These are phyloP conservation scores for Omphalotus olearius DNA, from an alignment of 1,284 basidiomycete species.

Conservation along the genomic window DNA sequence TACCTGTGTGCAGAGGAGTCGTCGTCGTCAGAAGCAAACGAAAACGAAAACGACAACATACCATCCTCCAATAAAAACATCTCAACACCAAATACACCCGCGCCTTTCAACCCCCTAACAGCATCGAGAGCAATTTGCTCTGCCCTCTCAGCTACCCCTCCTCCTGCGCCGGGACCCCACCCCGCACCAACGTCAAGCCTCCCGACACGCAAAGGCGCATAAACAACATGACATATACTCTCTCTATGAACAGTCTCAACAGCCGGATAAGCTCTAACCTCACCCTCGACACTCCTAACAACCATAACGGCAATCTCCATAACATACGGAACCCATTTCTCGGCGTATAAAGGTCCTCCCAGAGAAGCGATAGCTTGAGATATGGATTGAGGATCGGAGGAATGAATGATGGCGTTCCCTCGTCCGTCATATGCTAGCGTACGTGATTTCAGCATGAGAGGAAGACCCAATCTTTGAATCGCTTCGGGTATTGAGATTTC, in stretches of 20 bases:
- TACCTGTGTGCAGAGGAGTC: slow-evolving; percentile 85
- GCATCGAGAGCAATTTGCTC: slow-evolving; percentile 80
- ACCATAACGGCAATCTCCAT: slow-evolving; percentile 98
- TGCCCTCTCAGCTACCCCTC: no score
- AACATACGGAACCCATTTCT: slow-evolving; percentile 88
- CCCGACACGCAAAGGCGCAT: slow-evolving; percentile 66
- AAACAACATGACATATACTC: slow-evolving; percentile 92
- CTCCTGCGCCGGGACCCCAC: no score
- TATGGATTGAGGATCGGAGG: slow-evolving; percentile 32
- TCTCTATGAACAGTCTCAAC: slow-evolving; percentile 97
- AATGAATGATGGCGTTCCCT: slow-evolving; percentile 79
- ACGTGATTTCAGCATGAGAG: slow-evolving; percentile 95
- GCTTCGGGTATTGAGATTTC: slow-evolving; percentile 55
- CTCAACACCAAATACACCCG: slow-evolving; percentile 97
- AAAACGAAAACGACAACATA: no score
- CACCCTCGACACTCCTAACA: slow-evolving; percentile 74
- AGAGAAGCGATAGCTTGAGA: slow-evolving; percentile 63
- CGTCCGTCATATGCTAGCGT: slow-evolving; percentile 96
- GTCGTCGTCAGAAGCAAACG: no score
- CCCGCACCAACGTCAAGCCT: no score
- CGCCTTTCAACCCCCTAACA: slow-evolving; percentile 79
- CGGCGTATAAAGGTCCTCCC: slow-evolving; percentile 79
- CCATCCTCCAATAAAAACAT: no score
- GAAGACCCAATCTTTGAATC: slow-evolving; percentile 66
- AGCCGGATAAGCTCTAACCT: slow-evolving; percentile 83